These are phyloP conservation scores for Primulina tabacum DNA, from an alignment of 257 asterid species.

Conservation along the genomic window DNA sequence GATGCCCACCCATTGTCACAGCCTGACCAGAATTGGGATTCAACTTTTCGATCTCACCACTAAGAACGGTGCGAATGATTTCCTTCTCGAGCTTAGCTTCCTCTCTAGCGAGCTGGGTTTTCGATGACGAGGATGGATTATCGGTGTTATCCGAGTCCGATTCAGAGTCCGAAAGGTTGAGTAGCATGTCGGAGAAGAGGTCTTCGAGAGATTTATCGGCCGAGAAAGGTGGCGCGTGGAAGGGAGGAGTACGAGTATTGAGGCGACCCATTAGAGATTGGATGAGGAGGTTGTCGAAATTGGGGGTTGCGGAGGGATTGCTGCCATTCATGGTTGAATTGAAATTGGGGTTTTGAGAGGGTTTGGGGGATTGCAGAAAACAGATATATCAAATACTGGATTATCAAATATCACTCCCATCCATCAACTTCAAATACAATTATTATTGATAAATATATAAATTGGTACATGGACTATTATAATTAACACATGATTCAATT, in stretches of 20 bases:
- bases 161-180: conserved; percentile 47
- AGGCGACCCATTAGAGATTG: conserved; percentile 83
- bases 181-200: conserved; percentile 62
- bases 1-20: conserved; percentile 77
- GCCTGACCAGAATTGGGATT: conserved; percentile 97
- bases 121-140: conserved; percentile 43
- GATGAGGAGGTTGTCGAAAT: conserved; percentile 84
- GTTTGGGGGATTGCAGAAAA: no score
- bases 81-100: conserved; percentile 83
- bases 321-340: conserved; percentile 23
- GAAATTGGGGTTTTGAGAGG: background rate
- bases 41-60: conserved; percentile 55
- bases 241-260: conserved; percentile 51
- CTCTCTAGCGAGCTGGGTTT: conserved; percentile 69
- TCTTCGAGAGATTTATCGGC: conserved; percentile 62
- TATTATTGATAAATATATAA: no score
- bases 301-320: conserved; percentile 52
- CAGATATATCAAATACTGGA: no score
- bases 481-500: no score
- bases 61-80: conserved; percentile 60
- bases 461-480: no score
- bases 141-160: conserved; percentile 49
- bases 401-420: no score
- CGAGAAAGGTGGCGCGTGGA: conserved; percentile 38
- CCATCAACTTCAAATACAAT: no score